phyloP scores from a whole-genome alignment of 148 eudicot species.

The Camellia granthamiana region DNA sequence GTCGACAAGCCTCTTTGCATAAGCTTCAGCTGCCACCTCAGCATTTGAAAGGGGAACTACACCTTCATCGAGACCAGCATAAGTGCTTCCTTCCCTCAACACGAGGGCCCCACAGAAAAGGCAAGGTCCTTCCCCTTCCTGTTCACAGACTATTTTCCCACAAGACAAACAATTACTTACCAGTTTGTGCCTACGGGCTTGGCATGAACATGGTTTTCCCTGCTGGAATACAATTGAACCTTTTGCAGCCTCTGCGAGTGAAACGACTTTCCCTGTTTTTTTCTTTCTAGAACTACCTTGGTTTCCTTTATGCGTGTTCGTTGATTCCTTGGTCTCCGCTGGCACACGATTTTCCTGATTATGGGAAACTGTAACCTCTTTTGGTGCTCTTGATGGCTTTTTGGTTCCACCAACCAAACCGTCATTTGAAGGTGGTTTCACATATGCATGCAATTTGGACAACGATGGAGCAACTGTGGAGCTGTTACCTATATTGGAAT shows the following conservation, averaged over 20 bases:
- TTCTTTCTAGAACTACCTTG: conserved; percentile 67
- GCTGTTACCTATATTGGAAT: conserved; percentile 31
- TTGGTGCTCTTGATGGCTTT: conserved; percentile 53
- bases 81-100: conserved; percentile 83
- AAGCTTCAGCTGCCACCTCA: conserved; percentile 95
- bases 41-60: conserved; percentile 53
- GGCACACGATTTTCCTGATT: conserved; percentile 36
- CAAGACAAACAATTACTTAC: conserved; percentile 96
- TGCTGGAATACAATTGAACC: conserved; percentile 90
- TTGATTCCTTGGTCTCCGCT: conserved; percentile 30
- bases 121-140: conserved; percentile 99
- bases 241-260: conserved; percentile 96
- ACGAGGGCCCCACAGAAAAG: conserved; percentile 91
- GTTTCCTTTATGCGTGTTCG: conserved; percentile 31
- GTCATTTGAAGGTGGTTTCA: conserved; percentile 77
- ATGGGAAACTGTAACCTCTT: conserved; percentile 50
- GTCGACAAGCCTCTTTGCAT: conserved; percentile 95
- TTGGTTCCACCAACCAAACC: conserved; percentile 41
- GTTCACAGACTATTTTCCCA: conserved; percentile 98
- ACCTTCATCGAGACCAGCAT: conserved; percentile 82
- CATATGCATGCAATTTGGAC: conserved; percentile 74
- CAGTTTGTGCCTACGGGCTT: conserved; percentile 84
- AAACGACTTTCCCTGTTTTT: conserved; percentile 74
- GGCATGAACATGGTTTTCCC: conserved; percentile 95
- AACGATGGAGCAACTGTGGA: conserved; percentile 32